Evolutionary conservation across 768 basidiomycete species (phyloP), one percentile per base, ranked within the genome.

Genomic region (Antrodiella citrinella): DNA sequence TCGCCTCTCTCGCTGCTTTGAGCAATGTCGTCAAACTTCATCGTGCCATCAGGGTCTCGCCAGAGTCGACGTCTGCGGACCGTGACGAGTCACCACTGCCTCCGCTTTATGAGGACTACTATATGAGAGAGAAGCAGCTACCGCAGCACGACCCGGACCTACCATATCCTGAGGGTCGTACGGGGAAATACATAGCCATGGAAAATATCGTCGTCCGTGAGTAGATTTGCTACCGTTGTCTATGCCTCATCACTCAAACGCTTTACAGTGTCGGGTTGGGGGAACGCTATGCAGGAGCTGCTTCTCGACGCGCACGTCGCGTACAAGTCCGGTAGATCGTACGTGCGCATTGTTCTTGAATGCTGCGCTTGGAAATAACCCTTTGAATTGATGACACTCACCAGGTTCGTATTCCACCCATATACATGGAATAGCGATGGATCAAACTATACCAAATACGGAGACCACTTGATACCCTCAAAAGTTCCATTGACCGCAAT

Each of bases 231-330:
- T 18, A 19, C 47, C 26, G 25, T 20, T 3, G 2, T 3, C 43
- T 24, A 2, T 22, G n/a, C n/a, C n/a, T n/a, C n/a, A 23, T 21
- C 1, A 24, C 19, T 25, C 24, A 49, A 13, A 25, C 35, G 48
- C 3, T 15, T 12, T 2, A 24, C n/a, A 78, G 78, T 58, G 7
- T 69, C 72, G 40, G 82, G 82, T 2, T 83, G 78, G 78, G 81
- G 81, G 2, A 84, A 84, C 48, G 70, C 63, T 7, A 67, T 82
- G 69, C 78, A 84, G 52, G 81, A 82, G 51, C 70, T 79, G 51
- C 47, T 82, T 3, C 56, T 82, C 44, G 73, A 76, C 44, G 69
- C 77, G 0, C 66, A 76, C 41, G 62, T 84, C 2, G 74, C 80
- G 0, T 68, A 73, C 44, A 59, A 65, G 2, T 60, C 77, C 0